Evolutionary conservation across 148 eudicot species (phyloP), one percentile per base, ranked within the genome.

Genomic region (Vaccinium darrowii): DNA sequence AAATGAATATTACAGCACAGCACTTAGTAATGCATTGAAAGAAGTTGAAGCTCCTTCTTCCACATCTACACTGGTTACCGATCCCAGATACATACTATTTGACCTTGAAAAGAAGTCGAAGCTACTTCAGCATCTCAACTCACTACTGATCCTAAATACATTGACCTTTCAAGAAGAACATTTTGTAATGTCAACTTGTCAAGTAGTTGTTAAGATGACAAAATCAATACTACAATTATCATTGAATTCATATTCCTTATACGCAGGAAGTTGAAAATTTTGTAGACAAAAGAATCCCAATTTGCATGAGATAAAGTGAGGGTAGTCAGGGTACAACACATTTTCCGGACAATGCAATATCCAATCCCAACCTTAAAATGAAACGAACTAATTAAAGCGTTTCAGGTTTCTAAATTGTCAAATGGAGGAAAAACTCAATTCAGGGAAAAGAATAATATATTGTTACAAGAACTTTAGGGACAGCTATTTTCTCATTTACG

Each of bases 121-220:
- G 49, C 77, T 73, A 39, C 23, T 18, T 74, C 51, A 39, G 14
- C 43, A 30, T 74, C 47, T 36, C 51, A 43, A 16, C 53, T 74
- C n/a, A 74, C 78, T 8, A 74, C 10, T 39, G 19, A 74, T 43
- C 47, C 78, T 21, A 74, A 74, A 74, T 74, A 74, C 50, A 74
- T 43, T 43, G 52, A 74, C 10, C 12, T 65, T 74, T 36, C 23
- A 74, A 43, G 23, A 43, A 7, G 43, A 74, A 74, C 21, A 74
- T 74, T 18, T 43, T 39, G 78, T 19, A 74, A 6, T 74, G 25
- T 39, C 30, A 65, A 65, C 72, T 65, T 3, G 72, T 23, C 78
- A 74, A 16, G 25, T 19, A 74, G 7, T 12, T 74, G 8, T 74
- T 72, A 25, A 23, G 10, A 25, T 30, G 43, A 72, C 19, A 33